Evolutionary conservation across 495 filamentous ascomycete genomes (phyloP), one percentile per base, ranked within the genome.

Genomic region (Penicillium longicatenatum): DNA sequence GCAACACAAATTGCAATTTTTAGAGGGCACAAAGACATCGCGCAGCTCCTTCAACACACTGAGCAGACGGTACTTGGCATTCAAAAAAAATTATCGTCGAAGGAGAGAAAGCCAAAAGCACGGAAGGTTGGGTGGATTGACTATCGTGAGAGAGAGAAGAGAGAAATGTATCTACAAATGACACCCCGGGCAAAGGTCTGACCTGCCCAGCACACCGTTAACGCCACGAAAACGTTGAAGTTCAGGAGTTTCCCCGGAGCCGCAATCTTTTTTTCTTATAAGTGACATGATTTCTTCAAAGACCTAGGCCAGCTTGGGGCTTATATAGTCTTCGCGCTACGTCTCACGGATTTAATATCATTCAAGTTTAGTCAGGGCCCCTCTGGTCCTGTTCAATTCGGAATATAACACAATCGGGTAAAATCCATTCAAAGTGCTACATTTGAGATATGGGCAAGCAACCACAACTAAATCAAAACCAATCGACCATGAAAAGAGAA

Each of bases 1-100:
- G 56, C 56, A 12, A 33, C 35, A 17, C 56, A 59, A 33, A 54
- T 59, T 49, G 50, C 56, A 1, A 48, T 2, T 22, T 52, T 30
- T 7, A 21, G 56, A 31, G 56, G 56, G n/a, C 43, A 59, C 11
- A 39, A 12, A 19, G 33, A 29, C 0, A 54, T 59, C 14, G 21
- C 33, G 12, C 47, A 50, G 16, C 24, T 53, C 31, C 24, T 53
- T 11, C 29, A 22, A 51, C 49, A 14, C 17, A 39, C 30, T 51
- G 11, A 39, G 16, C 37, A 7, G 37, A 17, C 16, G 14, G 37
- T 7, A 3, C 35, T n/a, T 7, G 14, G 16, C 14, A 17, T n/a
- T 7, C 14, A 11, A 12, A 8, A 10, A 14, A 35, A 10, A 35
- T 9, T 0, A 14, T 9, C 1, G 3, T 14, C 31, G 8, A 14